Percentiles rank a stretch among this genome's conserved stretches.
Conservation (phyloP, 2,329 filamentous ascomycete genomes). For the Tolypocladium sp. region DNA sequence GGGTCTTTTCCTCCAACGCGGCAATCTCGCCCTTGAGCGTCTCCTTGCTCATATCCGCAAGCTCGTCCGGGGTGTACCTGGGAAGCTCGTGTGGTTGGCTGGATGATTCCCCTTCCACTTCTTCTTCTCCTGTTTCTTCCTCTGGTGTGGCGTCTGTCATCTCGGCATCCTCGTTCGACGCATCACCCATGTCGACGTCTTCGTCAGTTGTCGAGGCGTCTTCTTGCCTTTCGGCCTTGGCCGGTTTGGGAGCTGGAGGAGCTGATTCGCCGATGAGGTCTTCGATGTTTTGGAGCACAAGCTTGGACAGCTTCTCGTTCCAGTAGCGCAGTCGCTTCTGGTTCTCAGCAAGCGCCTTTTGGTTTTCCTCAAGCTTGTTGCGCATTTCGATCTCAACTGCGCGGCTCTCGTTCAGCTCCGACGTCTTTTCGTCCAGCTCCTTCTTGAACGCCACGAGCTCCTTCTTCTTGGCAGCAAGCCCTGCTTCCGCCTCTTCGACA, state of each 20-base stretch:
- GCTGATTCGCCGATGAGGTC: conserved; percentile 44
- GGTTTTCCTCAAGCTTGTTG: conserved; percentile 93
- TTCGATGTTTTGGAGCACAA: conserved; percentile 71
- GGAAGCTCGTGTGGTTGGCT: conserved; percentile 54
- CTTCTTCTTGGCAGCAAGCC: conserved; percentile 68
- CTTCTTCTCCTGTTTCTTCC: conserved; percentile 5
- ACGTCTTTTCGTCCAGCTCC: conserved; percentile 77
- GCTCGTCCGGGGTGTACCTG: conserved; percentile 64
- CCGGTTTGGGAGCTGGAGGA: conserved; percentile 15
- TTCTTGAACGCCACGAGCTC: conserved; percentile 72
- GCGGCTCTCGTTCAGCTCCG: conserved; percentile 80
- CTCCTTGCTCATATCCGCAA: conserved; percentile 56
- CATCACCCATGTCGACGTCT: conserved; percentile 24
- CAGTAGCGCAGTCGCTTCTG: conserved; percentile 77
- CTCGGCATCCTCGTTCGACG: conserved; percentile 13
- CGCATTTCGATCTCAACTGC: conserved; percentile 95
- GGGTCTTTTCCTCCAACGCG: conserved; percentile 58
- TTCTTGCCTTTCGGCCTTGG: conserved; percentile 14
- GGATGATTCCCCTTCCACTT: conserved; percentile 15
- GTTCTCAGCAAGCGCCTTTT: conserved; percentile 80
- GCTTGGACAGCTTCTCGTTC: conserved; percentile 81
- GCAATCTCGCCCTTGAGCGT: conserved; percentile 53
- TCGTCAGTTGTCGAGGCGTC: conserved; percentile 14
- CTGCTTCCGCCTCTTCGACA: conserved; percentile 75
- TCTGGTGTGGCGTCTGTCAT: conserved; percentile 13